phyloP scores from a whole-genome alignment of 164 flowering plant species.

The Dillenia turbinata region DNA sequence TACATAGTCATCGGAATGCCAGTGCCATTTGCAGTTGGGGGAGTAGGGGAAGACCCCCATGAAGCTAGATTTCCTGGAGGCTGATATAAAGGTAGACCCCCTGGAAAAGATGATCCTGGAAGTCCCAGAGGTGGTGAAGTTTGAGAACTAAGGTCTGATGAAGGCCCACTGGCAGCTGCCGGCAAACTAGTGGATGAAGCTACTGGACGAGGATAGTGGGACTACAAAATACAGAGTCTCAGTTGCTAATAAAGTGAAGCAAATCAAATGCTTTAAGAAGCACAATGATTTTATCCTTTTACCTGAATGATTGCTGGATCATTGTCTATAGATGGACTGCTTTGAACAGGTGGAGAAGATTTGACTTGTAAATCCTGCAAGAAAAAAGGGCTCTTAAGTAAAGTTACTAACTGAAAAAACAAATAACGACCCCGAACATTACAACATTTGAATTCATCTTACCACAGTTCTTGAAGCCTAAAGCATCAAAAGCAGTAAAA shows the following conservation, averaged over 20 bases:
- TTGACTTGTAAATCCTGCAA: constrained; percentile 91
- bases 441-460: too few relatives aligned
- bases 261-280: neutral
- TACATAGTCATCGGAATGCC: constrained; percentile 85
- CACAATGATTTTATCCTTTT: neutral
- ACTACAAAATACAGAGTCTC: constrained; percentile 36
- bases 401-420: neutral
- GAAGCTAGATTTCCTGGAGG: constrained; percentile 69
- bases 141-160: constrained; percentile 46
- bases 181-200: constrained; percentile 57
- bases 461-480: too few relatives aligned
- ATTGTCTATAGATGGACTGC: constrained; percentile 51
- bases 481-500: too few relatives aligned
- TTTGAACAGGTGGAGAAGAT: constrained; percentile 72
- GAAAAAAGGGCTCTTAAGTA: neutral
- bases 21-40: constrained; percentile 53
- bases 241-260: neutral
- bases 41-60: constrained; percentile 71
- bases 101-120: constrained; percentile 67
- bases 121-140: constrained; percentile 47
- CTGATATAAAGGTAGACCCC: constrained; percentile 69
- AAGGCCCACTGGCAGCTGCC: constrained; percentile 43
- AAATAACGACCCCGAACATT: neutral
- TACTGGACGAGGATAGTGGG: constrained; percentile 71
- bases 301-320: constrained; percentile 97